These are phyloP conservation scores for Microcyclosporella mali DNA, from an alignment of 2,329 filamentous ascomycete species.

Conservation along the genomic window DNA sequence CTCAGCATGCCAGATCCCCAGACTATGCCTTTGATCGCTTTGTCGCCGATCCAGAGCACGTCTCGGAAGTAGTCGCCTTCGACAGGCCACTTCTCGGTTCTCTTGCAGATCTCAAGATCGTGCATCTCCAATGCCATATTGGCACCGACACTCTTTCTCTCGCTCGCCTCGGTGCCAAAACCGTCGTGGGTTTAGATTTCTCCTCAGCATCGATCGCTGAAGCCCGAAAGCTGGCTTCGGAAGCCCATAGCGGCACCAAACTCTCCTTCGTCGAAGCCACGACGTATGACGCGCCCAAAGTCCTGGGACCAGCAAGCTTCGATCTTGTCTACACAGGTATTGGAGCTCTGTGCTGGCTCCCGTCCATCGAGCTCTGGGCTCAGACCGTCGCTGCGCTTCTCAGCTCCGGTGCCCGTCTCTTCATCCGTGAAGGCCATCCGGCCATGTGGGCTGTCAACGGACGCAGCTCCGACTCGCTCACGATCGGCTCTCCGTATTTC, in stretches of 20 bases:
- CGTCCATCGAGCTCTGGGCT: conserved; percentile 16
- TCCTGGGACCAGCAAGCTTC: conserved; percentile 7
- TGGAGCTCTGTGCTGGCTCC: conserved; percentile 19
- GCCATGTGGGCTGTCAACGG: conserved; percentile 14
- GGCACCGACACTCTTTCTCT: conserved; percentile 22
- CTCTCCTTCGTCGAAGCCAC: conserved; percentile 12
- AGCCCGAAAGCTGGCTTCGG: conserved; percentile 10
- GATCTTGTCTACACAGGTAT: conserved; percentile 21
- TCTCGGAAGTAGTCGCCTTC: conserved; percentile 17
- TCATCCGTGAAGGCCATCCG: conserved; percentile 20
- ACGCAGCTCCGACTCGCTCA: conserved; percentile 1
- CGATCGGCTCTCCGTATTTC: conserved; percentile 17
- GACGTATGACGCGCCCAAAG: conserved; percentile 9
- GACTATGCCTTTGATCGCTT: conserved; percentile 10
- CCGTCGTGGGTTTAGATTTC: conserved; percentile 19
- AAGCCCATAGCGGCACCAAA: conserved; percentile 12
- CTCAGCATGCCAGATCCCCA: conserved; percentile 16
- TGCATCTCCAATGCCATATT: conserved; percentile 23
- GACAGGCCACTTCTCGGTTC: conserved; percentile 15
- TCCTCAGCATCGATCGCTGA: conserved; percentile 11
- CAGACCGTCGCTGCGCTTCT: conserved; percentile 9
- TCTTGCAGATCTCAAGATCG: conserved; percentile 5
- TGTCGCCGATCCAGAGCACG: conserved; percentile 4
- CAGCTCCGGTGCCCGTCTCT: conserved; percentile 14
- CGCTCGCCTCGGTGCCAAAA: conserved; percentile 15